Evolutionary conservation across 2,329 filamentous ascomycete genomes (phyloP).

Genomic region (Rhexocercosporidium sp.): DNA sequence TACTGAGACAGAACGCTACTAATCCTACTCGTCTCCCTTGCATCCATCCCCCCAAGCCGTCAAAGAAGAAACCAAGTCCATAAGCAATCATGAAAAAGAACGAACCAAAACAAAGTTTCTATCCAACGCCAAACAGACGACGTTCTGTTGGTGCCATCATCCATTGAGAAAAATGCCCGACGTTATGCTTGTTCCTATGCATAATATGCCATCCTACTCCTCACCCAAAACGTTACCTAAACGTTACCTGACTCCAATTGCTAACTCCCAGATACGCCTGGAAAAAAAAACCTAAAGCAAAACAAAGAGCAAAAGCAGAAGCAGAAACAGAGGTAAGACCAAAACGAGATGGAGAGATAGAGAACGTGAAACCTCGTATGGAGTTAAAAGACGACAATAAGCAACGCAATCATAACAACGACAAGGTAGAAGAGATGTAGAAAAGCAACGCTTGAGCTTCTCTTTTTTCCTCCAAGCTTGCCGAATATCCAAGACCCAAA

Average conservation of each 20-base stretch:
- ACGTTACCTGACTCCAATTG: neutral
- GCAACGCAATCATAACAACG: neutral
- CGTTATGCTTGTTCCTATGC: neutral
- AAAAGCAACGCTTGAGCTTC: neutral
- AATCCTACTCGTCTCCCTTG: neutral
- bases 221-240: neutral
- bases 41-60: neutral
- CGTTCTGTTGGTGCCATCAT: constrained; percentile 8
- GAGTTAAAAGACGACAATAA: neutral
- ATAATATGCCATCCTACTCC: constrained; percentile 5
- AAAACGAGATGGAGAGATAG: too few relatives aligned
- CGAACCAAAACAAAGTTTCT: neutral
- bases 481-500: neutral
- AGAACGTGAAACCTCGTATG: too few relatives aligned
- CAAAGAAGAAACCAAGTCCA: neutral
- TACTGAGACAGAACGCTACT: neutral
- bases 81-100: neutral
- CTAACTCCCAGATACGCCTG: neutral
- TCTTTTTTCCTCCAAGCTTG: neutral
- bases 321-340: neutral
- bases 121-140: constrained; percentile 3
- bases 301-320: neutral
- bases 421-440: neutral
- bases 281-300: neutral
- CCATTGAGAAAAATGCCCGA: constrained; percentile 15